Percentiles rank a stretch among this genome's conserved stretches.
phyloP scores from a whole-genome alignment of 2,329 filamentous ascomycete genomes.

The Alternaria ethzedia region DNA sequence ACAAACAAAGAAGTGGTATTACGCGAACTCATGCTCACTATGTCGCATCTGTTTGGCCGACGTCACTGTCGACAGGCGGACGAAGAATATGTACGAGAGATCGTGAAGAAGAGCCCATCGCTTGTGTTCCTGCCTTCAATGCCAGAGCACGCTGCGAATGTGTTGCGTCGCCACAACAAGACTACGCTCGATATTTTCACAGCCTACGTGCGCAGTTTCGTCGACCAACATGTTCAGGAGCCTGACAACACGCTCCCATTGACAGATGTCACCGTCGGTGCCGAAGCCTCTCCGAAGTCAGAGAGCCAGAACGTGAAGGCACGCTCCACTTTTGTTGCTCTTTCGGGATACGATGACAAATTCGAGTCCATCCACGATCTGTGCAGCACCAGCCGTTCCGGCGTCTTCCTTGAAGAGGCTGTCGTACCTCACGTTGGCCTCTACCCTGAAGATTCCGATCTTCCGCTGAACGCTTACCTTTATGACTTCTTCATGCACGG shows the following conservation, averaged over 20 bases:
- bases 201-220: constrained; percentile 72
- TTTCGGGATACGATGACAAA: constrained; percentile 70
- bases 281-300: constrained; percentile 29
- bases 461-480: constrained; percentile 70
- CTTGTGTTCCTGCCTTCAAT: constrained; percentile 70
- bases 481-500: constrained; percentile 81
- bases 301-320: constrained; percentile 52
- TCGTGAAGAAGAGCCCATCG: constrained; percentile 65
- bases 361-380: constrained; percentile 72
- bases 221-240: constrained; percentile 65
- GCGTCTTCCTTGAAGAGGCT: constrained; percentile 76
- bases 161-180: constrained; percentile 68
- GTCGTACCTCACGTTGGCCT: constrained; percentile 73
- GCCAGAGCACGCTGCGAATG: constrained; percentile 61
- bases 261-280: constrained; percentile 58
- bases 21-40: constrained; percentile 68
- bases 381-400: constrained; percentile 68
- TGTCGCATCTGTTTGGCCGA: constrained; percentile 74
- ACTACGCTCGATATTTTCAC: constrained; percentile 71
- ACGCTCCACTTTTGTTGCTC: constrained; percentile 72
- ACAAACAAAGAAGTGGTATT: constrained; percentile 58
- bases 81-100: constrained; percentile 55
- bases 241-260: constrained; percentile 66
- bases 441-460: constrained; percentile 61
- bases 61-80: constrained; percentile 58